These are phyloP conservation scores for Ophiostoma sp. DNA, from an alignment of 2,329 filamentous ascomycete species.

Conservation along the genomic window DNA sequence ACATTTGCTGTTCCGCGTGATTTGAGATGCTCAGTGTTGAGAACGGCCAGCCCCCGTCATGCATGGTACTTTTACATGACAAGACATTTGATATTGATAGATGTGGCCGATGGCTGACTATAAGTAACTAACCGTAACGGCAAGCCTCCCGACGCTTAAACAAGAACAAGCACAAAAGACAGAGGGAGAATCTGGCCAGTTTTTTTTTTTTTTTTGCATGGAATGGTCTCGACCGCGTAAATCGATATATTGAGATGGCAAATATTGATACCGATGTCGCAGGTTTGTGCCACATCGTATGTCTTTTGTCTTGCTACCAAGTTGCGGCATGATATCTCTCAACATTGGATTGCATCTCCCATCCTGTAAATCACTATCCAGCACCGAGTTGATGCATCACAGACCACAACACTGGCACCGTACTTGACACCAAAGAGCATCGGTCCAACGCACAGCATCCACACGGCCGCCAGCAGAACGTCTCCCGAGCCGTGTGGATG, in stretches of 20 bases:
- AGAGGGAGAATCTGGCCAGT: background rate
- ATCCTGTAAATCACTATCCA: background rate
- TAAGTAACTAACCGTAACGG: background rate
- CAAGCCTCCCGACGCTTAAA: background rate
- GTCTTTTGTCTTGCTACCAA: background rate
- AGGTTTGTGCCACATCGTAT: background rate
- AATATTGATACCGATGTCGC: background rate
- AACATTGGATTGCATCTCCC: background rate
- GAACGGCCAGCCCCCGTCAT: background rate
- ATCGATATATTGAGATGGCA: background rate
- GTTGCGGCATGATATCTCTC: background rate
- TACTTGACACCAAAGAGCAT: background rate
- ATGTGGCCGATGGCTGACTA: background rate
- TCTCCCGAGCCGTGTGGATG: background rate
- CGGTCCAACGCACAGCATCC: background rate
- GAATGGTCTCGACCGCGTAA: background rate
- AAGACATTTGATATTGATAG: background rate
- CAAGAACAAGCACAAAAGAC: background rate
- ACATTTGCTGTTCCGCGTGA: background rate
- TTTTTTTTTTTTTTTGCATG: background rate
- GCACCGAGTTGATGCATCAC: background rate
- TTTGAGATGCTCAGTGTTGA: background rate
- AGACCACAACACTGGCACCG: background rate
- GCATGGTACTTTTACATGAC: background rate
- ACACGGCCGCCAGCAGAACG: background rate